Base-by-base conservation (phyloP, 2,329 filamentous ascomycete species). In the Hyphodiscus sp. region DNA sequence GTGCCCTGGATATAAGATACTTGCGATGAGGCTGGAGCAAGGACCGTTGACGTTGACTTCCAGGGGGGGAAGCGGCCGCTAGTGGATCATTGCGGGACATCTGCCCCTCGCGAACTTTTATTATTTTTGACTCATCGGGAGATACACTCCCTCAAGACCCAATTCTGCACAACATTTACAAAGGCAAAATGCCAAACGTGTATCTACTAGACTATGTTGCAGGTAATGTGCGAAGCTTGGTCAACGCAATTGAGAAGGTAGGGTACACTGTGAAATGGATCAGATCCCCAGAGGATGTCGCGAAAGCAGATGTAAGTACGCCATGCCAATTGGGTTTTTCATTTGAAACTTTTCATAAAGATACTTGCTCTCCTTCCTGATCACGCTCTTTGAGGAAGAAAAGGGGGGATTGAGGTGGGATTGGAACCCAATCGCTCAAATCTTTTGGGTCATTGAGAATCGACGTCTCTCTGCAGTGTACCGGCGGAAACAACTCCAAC, bases 231-330 rank as follows among this genome's bases (percentile, higher is more conserved):
- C 87, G 92, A 61, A 96, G 91, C 59, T 81, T 99, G 65, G 92
- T 91, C 68, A 99, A 99, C 76, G 94, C 92, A 65, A 95, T 99
- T 67, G 92, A 99, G 71, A 95, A 94, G 72, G 81, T 92, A 55
- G 94, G 94, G 57, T 97, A 92, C 70, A 81, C 88, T 45, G 89
- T 99, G 46, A 88, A 94, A 75, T 97, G 92, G 94, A 79, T 99
- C 62, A 86, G 80, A 65, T 83, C 83, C 33, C 94, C 94, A 4
- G 83, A 87, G 63, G 91, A 97, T 71, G 83, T 99, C 51, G 75
- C 83, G 58, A 83, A 85, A 63, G 94, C 92, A 61, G 89, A 96
- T 73, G 91, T 95, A 76, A 64, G 76, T 67, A 44, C n/a, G 2
- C 18, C 20, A 13, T 45, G n/a, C 23, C 42, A 6, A 38, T 38